phyloP scores from a whole-genome alignment of 495 filamentous ascomycete genomes.

The Podospora didyma region DNA sequence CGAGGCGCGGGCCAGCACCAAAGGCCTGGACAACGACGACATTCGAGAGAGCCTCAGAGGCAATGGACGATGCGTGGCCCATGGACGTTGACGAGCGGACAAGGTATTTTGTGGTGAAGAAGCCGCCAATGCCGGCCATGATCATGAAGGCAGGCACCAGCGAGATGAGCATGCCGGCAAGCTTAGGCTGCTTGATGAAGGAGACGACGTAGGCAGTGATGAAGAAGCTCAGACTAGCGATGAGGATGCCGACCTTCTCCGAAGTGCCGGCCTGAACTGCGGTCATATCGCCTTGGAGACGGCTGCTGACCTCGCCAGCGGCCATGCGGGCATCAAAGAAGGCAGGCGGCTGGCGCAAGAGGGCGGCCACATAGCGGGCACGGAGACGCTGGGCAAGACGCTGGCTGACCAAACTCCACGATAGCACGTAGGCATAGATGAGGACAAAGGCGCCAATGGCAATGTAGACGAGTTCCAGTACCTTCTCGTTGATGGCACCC shows the following conservation, averaged over 20 bases:
- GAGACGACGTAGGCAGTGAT: constrained; percentile 58
- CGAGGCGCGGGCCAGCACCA: constrained; percentile 77
- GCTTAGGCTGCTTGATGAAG: constrained; percentile 53
- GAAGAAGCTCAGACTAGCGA: constrained; percentile 56
- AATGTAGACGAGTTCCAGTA: constrained; percentile 58
- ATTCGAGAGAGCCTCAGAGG: constrained; percentile 85
- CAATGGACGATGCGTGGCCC: constrained; percentile 55
- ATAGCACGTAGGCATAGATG: constrained; percentile 52
- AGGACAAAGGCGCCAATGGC: constrained; percentile 56
- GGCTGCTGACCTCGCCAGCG: constrained; percentile 55
- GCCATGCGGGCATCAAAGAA: constrained; percentile 53
- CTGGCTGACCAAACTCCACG: constrained; percentile 58
- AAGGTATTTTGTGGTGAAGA: constrained; percentile 55
- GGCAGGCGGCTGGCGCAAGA: constrained; percentile 57
- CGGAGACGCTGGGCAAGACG: constrained; percentile 59
- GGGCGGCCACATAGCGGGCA: constrained; percentile 50
- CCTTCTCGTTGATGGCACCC: constrained; percentile 50
- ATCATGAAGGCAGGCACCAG: constrained; percentile 61
- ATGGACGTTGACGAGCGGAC: constrained; percentile 46
- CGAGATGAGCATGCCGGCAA: constrained; percentile 53
- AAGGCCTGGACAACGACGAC: constrained; percentile 86
- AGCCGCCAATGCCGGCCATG: constrained; percentile 57
- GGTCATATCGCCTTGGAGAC: constrained; percentile 56
- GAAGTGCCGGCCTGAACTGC: constrained; percentile 58
- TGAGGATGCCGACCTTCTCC: constrained; percentile 61